Conservation (phyloP, 1,139 yeast species). For the Citeromyces hawaiiensis region DNA sequence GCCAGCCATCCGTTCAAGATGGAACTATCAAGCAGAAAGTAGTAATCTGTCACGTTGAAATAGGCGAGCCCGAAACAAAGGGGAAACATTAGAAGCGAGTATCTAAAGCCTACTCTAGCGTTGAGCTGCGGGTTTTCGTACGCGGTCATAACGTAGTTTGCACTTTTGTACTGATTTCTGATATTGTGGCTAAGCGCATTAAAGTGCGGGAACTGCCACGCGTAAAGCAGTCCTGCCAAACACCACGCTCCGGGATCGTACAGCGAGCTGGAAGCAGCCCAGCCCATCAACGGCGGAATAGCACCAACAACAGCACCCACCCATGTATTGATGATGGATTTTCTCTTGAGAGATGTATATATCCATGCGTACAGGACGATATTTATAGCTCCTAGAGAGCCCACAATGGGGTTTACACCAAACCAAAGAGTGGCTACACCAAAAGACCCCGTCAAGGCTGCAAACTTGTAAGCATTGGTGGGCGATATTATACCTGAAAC, state of each 20-base stretch:
- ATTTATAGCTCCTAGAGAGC: constrained; percentile 63
- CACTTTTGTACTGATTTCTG: constrained; percentile 75
- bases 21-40: constrained; percentile 68
- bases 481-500: constrained; percentile 75
- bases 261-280: constrained; percentile 89
- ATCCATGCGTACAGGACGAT: constrained; percentile 78
- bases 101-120: constrained; percentile 86
- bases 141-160: constrained; percentile 96
- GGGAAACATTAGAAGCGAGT: constrained; percentile 85
- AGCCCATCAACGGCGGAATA: constrained; percentile 97
- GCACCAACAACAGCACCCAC: constrained; percentile 98
- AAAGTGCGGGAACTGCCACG: constrained; percentile 99
- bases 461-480: constrained; percentile 66
- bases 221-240: constrained; percentile 75
- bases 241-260: constrained; percentile 92
- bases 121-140: constrained; percentile 85
- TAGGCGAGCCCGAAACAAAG: constrained; percentile 75
- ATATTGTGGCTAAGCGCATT: constrained; percentile 84
- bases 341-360: constrained; percentile 82
- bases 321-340: constrained; percentile 86
- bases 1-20: constrained; percentile 79
- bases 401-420: constrained; percentile 84
- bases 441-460: constrained; percentile 53
- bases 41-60: constrained; percentile 72
- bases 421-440: constrained; percentile 59